Conservation (phyloP, 1,284 basidiomycete genomes). For the Cutaneotrichosporon sp. region DNA sequence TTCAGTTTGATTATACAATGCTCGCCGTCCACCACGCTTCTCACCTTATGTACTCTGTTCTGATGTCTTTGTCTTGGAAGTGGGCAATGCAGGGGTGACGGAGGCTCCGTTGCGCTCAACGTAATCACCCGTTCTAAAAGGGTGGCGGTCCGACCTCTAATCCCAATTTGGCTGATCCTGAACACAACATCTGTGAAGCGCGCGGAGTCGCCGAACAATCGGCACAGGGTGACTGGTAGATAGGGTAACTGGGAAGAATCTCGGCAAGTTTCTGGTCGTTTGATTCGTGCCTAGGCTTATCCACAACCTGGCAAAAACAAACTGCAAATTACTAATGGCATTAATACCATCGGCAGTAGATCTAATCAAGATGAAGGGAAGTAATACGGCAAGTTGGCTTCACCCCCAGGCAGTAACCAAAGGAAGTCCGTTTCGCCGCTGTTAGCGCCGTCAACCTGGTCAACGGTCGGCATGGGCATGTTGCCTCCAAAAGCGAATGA, state of each 20-base stretch:
- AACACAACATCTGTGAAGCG: too few species aligned
- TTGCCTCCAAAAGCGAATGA: slow-evolving; percentile 1
- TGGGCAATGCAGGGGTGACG: background rate
- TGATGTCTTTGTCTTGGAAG: too few species aligned
- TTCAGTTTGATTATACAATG: background rate
- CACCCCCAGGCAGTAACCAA: slow-evolving; percentile 5
- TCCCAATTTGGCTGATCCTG: too few species aligned
- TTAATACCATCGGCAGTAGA: background rate
- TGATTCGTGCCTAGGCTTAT: too few species aligned
- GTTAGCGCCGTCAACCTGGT: background rate
- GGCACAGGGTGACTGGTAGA: too few species aligned
- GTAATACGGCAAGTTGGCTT: slow-evolving; percentile 6
- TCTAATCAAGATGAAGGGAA: slow-evolving; percentile 4
- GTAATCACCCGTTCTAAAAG: too few species aligned
- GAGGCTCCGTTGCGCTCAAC: background rate
- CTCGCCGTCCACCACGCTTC: background rate
- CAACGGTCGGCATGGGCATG: slow-evolving; percentile 2
- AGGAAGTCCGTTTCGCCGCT: background rate
- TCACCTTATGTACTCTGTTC: background rate
- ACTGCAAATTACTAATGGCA: too few species aligned
- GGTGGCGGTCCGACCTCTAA: too few species aligned
- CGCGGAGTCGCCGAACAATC: too few species aligned
- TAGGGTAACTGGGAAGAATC: too few species aligned
- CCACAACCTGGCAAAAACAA: background rate
- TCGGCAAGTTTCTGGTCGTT: too few species aligned